Conservation (phyloP, 2,329 filamentous ascomycete genomes). For the Nectriaceae sp. region DNA sequence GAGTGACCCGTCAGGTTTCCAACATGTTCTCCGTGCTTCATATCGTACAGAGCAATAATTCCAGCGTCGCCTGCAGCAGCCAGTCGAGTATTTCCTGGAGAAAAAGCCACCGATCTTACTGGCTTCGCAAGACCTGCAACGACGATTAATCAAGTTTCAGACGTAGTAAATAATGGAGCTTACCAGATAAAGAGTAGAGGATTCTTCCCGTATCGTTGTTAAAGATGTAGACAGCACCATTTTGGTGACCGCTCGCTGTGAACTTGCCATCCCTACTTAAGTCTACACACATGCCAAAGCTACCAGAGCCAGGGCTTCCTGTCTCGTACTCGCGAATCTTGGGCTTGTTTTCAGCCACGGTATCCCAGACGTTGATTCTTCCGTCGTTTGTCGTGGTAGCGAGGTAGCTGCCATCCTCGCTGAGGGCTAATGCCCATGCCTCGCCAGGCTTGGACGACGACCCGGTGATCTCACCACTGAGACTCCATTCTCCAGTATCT, state of each 20-base stretch:
- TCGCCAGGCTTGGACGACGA: conserved; percentile 63
- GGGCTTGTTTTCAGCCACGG: conserved; percentile 53
- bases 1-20: conserved; percentile 78
- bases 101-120: conserved; percentile 84
- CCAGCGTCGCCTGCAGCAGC: conserved; percentile 89
- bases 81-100: conserved; percentile 78
- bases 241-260: conserved; percentile 91
- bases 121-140: conserved; percentile 76
- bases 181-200: conserved; percentile 81
- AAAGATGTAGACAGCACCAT: conserved; percentile 90
- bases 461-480: conserved; percentile 42
- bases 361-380: conserved; percentile 85
- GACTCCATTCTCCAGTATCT: conserved; percentile 56
- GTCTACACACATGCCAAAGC: conserved; percentile 88
- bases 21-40: conserved; percentile 88
- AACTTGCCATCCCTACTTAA: conserved; percentile 77
- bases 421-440: conserved; percentile 86
- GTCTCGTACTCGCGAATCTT: conserved; percentile 87
- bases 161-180: conserved; percentile 20
- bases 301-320: conserved; percentile 67
- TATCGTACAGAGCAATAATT: conserved; percentile 90
- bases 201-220: conserved; percentile 87
- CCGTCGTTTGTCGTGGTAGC: conserved; percentile 89
- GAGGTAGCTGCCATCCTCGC: conserved; percentile 78
- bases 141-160: not conserved